Evolutionary conservation across 2,329 filamentous ascomycete genomes (phyloP).

Genomic region (Biscogniauxia mediterranea): DNA sequence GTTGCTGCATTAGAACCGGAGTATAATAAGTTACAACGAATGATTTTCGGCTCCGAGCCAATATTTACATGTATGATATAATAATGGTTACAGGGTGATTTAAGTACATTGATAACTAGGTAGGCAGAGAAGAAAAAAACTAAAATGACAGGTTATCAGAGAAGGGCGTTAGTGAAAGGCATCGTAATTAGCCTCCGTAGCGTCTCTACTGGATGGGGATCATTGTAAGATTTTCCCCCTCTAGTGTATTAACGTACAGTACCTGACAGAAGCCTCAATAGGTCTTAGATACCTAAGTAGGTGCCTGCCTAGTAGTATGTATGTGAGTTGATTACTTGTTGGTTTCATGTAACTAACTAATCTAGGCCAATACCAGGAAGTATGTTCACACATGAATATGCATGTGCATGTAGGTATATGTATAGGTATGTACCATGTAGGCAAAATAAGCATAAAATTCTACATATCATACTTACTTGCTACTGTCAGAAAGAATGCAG

Average conservation of each 20-base stretch:
- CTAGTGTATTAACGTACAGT: neutral
- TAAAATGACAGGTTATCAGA: neutral
- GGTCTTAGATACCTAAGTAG: too few species aligned
- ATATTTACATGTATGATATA: neutral
- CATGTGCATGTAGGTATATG: neutral
- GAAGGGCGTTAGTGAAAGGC: neutral
- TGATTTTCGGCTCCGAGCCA: neutral
- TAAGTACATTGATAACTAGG: too few species aligned
- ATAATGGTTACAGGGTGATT: neutral
- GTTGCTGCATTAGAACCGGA: neutral
- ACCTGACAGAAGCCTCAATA: too few species aligned
- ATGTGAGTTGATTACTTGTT: neutral
- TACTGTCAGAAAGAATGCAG: neutral
- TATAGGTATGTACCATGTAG: neutral
- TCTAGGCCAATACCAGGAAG: neutral
- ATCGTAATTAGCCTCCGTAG: neutral
- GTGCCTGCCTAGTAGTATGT: too few species aligned
- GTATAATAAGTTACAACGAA: neutral
- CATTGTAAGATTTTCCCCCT: neutral
- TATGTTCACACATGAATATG: neutral
- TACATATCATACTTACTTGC: neutral
- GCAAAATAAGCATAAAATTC: neutral
- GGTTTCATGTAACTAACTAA: neutral
- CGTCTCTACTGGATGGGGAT: neutral
- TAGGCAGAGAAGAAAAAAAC: neutral